Evolutionary conservation across 1,284 basidiomycete genomes (phyloP).

Genomic region (Mycena citricolor): DNA sequence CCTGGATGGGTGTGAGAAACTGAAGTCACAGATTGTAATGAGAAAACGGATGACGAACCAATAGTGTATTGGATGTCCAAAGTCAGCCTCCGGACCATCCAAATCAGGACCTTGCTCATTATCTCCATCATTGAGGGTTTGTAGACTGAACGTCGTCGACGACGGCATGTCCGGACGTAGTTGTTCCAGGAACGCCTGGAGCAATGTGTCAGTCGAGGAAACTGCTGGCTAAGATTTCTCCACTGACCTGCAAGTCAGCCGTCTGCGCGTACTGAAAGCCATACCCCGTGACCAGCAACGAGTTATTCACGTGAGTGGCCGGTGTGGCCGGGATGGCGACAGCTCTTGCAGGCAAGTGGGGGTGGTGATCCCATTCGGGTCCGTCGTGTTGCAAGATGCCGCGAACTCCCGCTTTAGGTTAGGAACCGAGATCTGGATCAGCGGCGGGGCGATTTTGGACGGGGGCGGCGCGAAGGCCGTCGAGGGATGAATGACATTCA

Average conservation of each 20-base stretch:
- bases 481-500: conserved; percentile 42
- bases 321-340: conserved; percentile 11
- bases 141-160: conserved; percentile 19
- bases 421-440: conserved; percentile 18
- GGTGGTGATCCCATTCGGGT: conserved; percentile 9
- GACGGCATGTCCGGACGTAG: conserved; percentile 6
- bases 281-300: conserved; percentile 11
- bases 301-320: conserved; percentile 11
- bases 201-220: background rate
- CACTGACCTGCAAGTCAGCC: conserved; percentile 38
- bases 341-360: conserved; percentile 10
- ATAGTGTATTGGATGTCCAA: conserved; percentile 49
- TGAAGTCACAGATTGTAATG: background rate
- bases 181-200: conserved; percentile 11
- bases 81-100: conserved; percentile 45
- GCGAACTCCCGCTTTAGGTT: background rate
- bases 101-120: conserved; percentile 40
- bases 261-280: conserved; percentile 42
- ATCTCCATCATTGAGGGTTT: conserved; percentile 43
- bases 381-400: conserved; percentile 8
- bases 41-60: conserved; percentile 30
- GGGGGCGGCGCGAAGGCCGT: conserved; percentile 42
- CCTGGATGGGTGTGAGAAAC: conserved; percentile 25
- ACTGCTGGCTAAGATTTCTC: background rate
- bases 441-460: conserved; percentile 32